Base-by-base conservation (phyloP, 192 early-diverging fungal genomes). In the Phycomyces blakesleeanus region DNA sequence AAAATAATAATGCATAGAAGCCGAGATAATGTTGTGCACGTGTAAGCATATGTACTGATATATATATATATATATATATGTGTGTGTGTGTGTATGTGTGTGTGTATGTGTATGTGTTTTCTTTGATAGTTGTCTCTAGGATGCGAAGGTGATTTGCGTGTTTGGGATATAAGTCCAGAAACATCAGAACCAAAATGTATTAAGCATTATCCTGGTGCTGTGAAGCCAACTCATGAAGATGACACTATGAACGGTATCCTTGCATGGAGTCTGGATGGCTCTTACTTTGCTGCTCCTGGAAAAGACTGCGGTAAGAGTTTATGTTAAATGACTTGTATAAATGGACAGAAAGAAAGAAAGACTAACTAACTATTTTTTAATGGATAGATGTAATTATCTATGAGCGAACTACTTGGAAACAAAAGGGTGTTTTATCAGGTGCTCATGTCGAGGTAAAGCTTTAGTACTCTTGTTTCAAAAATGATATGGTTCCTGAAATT, bases 191-290 rank as follows among this genome's bases (percentile, higher is more conserved):
- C 83, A 8, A 68, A 61, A 37, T 78, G 73, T 41, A 59, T 79
- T 9, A 71, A 81, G 59, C 73, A 15, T 64, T 85, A 47, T 14
- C 44, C 44, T 18, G 11, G 44, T 34, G 44, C 11, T 3, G 11
- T 47, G 44, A 18, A 14, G 3, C 12, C 12, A 47, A 47, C 44
- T 6, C 44, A 3, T 3, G 44, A 47, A 12, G 15, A 47, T 12
- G 44, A n/a, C 3, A 47, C 12, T 3, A 47, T 14, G 18, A 47
- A 47, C 44, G 3, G 11, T 59, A 78, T 76, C 56, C 59, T 74
- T n/a, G 60, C 79, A 15, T 92, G 90, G 90, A 83, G 84, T 71
- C 82, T 85, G 4, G 72, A 77, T 51, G 87, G 86, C 1, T 69
- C 76, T 6, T 66, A 59, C 20, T 70, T 92, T 42, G 88, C 88